These are phyloP conservation scores for Colletotrichum nymphaeae DNA, from an alignment of 2,329 filamentous ascomycete species.

Conservation along the genomic window DNA sequence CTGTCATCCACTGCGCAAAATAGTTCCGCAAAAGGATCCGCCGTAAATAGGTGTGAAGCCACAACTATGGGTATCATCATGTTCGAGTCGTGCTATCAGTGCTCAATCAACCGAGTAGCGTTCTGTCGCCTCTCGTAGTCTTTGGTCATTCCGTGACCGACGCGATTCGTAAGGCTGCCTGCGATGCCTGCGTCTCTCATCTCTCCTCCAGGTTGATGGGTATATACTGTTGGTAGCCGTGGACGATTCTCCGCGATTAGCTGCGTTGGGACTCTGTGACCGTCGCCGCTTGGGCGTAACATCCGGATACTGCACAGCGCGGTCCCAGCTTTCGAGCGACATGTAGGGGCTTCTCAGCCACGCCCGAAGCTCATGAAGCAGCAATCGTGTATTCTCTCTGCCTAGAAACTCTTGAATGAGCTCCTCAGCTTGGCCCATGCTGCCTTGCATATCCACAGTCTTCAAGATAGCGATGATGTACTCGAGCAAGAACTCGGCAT, in stretches of 20 bases:
- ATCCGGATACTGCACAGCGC: constrained; percentile 75
- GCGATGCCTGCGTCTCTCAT: constrained; percentile 26
- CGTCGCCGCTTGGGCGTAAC: constrained; percentile 13
- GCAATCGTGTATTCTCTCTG: constrained; percentile 75
- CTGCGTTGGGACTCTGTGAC: constrained; percentile 26
- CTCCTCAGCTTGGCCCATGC: constrained; percentile 81
- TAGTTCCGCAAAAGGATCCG: not conserved
- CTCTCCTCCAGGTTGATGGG: constrained; percentile 35
- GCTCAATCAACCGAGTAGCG: constrained; percentile 25
- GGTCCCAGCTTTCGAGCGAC: constrained; percentile 82
- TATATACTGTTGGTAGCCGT: constrained; percentile 18
- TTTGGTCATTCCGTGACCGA: constrained; percentile 24
- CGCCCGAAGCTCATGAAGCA: constrained; percentile 85
- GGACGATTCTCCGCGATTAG: not conserved
- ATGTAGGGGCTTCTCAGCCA: constrained; percentile 86
- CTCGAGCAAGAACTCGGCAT: constrained; percentile 86
- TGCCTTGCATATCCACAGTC: constrained; percentile 83
- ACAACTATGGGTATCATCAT: constrained; percentile 7
- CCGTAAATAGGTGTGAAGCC: not conserved
- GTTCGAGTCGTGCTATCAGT: not conserved
- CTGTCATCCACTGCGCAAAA: not conserved
- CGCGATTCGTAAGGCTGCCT: constrained; percentile 16
- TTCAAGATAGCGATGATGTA: constrained; percentile 88
- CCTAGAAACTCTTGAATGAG: constrained; percentile 84
- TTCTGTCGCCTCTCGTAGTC: constrained; percentile 26